These are phyloP conservation scores for Cinnamomum micranthum DNA, from an alignment of 164 flowering plant species.

Conservation along the genomic window DNA sequence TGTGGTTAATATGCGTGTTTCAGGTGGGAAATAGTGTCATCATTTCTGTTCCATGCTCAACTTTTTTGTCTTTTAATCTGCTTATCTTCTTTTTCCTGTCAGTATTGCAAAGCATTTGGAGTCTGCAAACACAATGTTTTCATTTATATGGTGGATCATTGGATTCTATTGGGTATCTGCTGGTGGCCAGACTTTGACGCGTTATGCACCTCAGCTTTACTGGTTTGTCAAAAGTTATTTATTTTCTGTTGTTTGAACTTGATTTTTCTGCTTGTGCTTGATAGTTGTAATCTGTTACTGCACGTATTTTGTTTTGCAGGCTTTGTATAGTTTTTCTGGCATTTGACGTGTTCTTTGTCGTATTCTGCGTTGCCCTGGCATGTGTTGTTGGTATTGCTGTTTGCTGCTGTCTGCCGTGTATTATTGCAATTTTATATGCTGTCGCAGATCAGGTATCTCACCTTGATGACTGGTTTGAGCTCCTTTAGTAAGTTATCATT, in stretches of 20 bases:
- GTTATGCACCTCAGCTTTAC: constrained; percentile 70
- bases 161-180: constrained; percentile 88
- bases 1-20: neutral
- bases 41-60: neutral
- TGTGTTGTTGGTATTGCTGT: constrained; percentile 82
- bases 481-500: neutral
- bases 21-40: neutral
- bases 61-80: neutral
- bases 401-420: constrained; percentile 89
- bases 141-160: constrained; percentile 86
- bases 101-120: constrained; percentile 70
- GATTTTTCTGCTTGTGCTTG: neutral
- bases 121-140: constrained; percentile 85
- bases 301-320: constrained; percentile 44
- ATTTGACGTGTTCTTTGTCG: constrained; percentile 73
- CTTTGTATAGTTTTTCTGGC: constrained; percentile 68
- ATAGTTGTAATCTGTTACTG: neutral
- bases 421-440: constrained; percentile 71
- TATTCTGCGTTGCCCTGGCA: constrained; percentile 71
- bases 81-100: constrained; percentile 8
- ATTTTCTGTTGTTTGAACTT: constrained; percentile 3
- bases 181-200: constrained; percentile 50
- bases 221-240: constrained; percentile 36
- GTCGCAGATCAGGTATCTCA: constrained; percentile 64
- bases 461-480: neutral